Percentiles rank a stretch among this genome's conserved stretches.
Conservation (phyloP, 148 eudicot species). For the Rheum nobile region DNA sequence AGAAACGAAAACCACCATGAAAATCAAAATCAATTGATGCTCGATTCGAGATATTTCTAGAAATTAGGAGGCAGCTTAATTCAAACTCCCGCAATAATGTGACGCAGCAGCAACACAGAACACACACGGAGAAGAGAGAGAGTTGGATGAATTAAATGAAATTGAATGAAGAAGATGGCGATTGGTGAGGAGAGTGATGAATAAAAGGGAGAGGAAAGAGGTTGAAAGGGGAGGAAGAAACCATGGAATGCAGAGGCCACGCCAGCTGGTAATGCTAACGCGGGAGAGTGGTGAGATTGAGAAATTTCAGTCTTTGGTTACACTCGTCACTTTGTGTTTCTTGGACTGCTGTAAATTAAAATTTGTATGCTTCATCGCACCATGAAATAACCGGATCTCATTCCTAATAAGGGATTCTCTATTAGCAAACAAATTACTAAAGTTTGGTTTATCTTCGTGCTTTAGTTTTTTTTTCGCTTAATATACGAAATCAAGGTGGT, state of each 20-base stretch:
- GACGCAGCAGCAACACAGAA: background rate
- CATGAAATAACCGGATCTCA: too few relatives aligned
- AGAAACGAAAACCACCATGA: background rate
- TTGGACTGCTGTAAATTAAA: too few relatives aligned
- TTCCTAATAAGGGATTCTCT: too few relatives aligned
- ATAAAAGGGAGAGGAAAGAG: background rate
- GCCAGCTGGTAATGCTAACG: background rate
- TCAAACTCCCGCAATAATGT: background rate
- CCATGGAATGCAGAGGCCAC: background rate
- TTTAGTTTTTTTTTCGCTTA: too few relatives aligned
- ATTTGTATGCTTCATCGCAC: too few relatives aligned
- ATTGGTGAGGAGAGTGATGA: background rate
- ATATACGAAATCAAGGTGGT: too few relatives aligned
- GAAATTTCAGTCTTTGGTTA: too few relatives aligned
- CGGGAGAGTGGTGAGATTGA: background rate
- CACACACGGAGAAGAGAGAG: background rate
- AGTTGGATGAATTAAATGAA: background rate
- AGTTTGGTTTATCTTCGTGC: too few relatives aligned
- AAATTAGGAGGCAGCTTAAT: background rate
- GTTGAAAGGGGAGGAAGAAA: background rate
- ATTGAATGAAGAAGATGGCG: background rate
- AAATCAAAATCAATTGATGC: background rate
- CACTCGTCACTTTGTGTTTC: too few relatives aligned
- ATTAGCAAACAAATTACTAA: too few relatives aligned
- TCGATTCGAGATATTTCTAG: background rate